Evolutionary conservation across 768 basidiomycete genomes (phyloP).

Genomic region (Mycena vulgaris): DNA sequence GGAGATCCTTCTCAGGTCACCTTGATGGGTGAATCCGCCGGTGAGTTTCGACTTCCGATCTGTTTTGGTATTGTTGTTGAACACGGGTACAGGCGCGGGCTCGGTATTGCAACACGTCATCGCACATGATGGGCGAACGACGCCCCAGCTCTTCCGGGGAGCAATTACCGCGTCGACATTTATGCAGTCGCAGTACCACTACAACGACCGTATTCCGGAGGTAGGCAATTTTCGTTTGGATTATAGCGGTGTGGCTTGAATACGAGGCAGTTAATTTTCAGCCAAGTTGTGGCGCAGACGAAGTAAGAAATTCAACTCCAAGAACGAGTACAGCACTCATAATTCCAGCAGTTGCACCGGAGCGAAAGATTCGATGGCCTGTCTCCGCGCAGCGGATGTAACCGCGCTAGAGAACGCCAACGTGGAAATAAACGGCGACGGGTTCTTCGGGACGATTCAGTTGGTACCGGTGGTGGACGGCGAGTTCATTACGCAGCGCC

Average conservation of each 20-base stretch:
- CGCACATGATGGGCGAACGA: slow-evolving; percentile 49
- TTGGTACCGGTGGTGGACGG: slow-evolving; percentile 53
- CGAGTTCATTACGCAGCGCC: slow-evolving; percentile 50
- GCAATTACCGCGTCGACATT: slow-evolving; percentile 51
- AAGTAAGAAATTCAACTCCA: slow-evolving; percentile 32
- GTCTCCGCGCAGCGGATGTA: slow-evolving; percentile 45
- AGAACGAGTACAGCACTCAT: not conserved
- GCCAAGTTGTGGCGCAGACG: slow-evolving; percentile 38
- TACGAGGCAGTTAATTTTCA: not conserved
- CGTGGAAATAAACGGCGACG: slow-evolving; percentile 32
- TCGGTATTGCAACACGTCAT: slow-evolving; percentile 55
- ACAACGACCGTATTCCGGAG: slow-evolving; percentile 43
- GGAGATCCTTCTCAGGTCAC: slow-evolving; percentile 41
- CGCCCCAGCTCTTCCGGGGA: slow-evolving; percentile 50
- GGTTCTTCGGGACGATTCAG: slow-evolving; percentile 44
- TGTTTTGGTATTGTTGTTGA: too few species aligned
- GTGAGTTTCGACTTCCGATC: slow-evolving; percentile 8
- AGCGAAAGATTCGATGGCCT: slow-evolving; percentile 35
- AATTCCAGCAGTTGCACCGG: not conserved
- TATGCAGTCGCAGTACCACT: slow-evolving; percentile 51
- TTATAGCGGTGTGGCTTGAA: too few species aligned
- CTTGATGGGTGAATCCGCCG: slow-evolving; percentile 47
- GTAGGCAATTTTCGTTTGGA: too few species aligned
- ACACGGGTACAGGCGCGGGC: slow-evolving; percentile 44
- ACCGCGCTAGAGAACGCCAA: slow-evolving; percentile 43